A percentile compares a stretch with the other conserved stretches of the same genome.
Conservation (phyloP, 768 basidiomycete genomes). For the Phaeolepiota aurea region DNA sequence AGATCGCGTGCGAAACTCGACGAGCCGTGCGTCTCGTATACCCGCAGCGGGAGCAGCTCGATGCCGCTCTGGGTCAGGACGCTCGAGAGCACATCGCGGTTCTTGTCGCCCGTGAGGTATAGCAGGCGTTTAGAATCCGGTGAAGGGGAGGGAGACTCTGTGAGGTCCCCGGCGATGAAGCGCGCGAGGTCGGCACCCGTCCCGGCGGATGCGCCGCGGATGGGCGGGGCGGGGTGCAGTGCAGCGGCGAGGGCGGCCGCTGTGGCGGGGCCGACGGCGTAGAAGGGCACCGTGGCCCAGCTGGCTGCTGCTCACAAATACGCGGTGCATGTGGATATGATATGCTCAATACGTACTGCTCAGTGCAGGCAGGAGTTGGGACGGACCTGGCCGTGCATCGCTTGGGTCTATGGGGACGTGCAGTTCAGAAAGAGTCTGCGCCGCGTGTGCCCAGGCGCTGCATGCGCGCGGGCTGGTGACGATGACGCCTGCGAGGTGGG, state of each 20-base stretch:
- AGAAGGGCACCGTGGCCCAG: conserved; percentile 67
- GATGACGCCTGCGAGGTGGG: conserved; percentile 50
- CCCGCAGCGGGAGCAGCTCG: conserved; percentile 43
- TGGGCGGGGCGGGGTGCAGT: conserved; percentile 7
- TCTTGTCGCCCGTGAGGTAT: conserved; percentile 86
- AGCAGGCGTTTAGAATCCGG: conserved; percentile 32
- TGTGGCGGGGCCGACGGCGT: conserved; percentile 69
- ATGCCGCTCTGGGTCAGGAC: conserved; percentile 40
- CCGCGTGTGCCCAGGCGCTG: conserved; percentile 57
- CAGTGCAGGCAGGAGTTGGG: too few relatives aligned
- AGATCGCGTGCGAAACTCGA: conserved; percentile 40
- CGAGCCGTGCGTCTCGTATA: conserved; percentile 63
- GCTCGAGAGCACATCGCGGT: conserved; percentile 53
- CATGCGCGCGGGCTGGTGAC: conserved; percentile 74
- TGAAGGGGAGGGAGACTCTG: neutral
- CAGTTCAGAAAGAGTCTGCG: conserved; percentile 10
- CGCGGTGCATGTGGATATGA: too few relatives aligned
- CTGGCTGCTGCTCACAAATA: too few relatives aligned
- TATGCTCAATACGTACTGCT: too few relatives aligned
- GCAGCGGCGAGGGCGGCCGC: conserved; percentile 30
- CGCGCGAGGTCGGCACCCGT: conserved; percentile 59
- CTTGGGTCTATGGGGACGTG: too few relatives aligned
- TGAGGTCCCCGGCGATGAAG: conserved; percentile 43
- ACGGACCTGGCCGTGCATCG: too few relatives aligned
- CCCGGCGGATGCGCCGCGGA: conserved; percentile 47